A percentile compares a stretch with the other conserved stretches of the same genome.
Evolutionary conservation across 345 rosid genomes (phyloP).

Genomic region (Toxicodendron radicans): DNA sequence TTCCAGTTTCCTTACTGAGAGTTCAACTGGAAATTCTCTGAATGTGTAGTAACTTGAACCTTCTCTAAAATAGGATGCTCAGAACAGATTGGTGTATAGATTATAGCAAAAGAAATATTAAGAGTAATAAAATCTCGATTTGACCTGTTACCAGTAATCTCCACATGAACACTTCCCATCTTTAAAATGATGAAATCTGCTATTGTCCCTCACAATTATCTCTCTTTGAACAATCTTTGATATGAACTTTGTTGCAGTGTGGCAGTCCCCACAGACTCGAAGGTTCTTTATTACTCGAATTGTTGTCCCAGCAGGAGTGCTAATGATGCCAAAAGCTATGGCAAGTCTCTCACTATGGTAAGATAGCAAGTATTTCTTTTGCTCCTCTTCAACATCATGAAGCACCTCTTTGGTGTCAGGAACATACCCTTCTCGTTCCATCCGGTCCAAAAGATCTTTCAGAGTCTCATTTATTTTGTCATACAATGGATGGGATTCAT

Average conservation of each 20-base stretch:
- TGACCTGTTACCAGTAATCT: conserved; percentile 61
- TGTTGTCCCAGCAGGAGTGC: conserved; percentile 61
- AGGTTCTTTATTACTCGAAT: conserved; percentile 73
- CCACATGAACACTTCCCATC: conserved; percentile 72
- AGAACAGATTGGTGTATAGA: not conserved
- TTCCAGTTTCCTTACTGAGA: not conserved
- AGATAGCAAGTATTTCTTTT: conserved; percentile 53
- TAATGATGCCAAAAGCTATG: conserved; percentile 67
- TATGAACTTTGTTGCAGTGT: conserved; percentile 57
- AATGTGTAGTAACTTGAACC: not conserved
- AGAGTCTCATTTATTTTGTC: conserved; percentile 48
- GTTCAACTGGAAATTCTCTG: not conserved
- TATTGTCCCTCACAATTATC: conserved; percentile 71
- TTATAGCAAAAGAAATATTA: not conserved
- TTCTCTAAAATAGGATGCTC: not conserved
- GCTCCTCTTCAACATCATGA: conserved; percentile 75
- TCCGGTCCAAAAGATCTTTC: conserved; percentile 47
- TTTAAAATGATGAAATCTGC: conserved; percentile 74
- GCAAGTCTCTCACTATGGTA: conserved; percentile 78
- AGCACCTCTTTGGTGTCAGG: conserved; percentile 66
- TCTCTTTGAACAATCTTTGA: conserved; percentile 67
- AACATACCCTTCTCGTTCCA: conserved; percentile 73
- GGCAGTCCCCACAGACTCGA: conserved; percentile 67
- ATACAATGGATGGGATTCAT: conserved; percentile 60
- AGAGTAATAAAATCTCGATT: no score